These are phyloP conservation scores for Wickerhamiella slavikovae DNA, from an alignment of 805 yeast genomes.

Conservation along the genomic window DNA sequence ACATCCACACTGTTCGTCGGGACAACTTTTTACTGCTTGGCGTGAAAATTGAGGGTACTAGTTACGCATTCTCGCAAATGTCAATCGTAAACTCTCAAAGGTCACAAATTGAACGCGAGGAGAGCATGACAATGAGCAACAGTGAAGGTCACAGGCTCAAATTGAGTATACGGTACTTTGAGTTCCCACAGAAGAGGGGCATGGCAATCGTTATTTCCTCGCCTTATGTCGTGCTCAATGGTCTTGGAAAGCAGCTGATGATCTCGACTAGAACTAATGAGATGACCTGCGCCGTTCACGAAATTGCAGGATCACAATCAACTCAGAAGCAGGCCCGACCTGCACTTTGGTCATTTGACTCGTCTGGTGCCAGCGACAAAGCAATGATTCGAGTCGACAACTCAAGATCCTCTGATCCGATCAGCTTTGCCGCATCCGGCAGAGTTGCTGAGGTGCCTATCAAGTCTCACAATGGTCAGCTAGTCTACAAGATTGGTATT, in stretches of 20 bases:
- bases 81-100: slow-evolving; percentile 35
- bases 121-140: slow-evolving; percentile 25
- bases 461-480: slow-evolving; percentile 14
- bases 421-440: slow-evolving; percentile 82
- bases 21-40: slow-evolving; percentile 51
- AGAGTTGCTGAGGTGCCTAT: slow-evolving; percentile 41
- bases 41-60: slow-evolving; percentile 30
- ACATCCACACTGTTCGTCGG: slow-evolving; percentile 62
- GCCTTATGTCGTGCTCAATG: slow-evolving; percentile 68
- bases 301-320: neutral
- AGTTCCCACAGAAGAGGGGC: slow-evolving; percentile 10
- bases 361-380: slow-evolving; percentile 38
- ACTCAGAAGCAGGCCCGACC: slow-evolving; percentile 22
- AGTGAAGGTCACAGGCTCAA: slow-evolving; percentile 49
- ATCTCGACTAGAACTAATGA: slow-evolving; percentile 35
- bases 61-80: slow-evolving; percentile 45
- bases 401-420: slow-evolving; percentile 48
- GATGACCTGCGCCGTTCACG: slow-evolving; percentile 21
- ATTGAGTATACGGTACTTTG: slow-evolving; percentile 42
- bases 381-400: slow-evolving; percentile 47
- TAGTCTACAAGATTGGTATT: slow-evolving; percentile 58
- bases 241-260: slow-evolving; percentile 47
- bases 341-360: slow-evolving; percentile 67
- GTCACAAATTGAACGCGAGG: slow-evolving; percentile 38
- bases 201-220: slow-evolving; percentile 32